Base-by-base conservation (phyloP, 768 basidiomycete genomes). In the Psilocybe azurescens region DNA sequence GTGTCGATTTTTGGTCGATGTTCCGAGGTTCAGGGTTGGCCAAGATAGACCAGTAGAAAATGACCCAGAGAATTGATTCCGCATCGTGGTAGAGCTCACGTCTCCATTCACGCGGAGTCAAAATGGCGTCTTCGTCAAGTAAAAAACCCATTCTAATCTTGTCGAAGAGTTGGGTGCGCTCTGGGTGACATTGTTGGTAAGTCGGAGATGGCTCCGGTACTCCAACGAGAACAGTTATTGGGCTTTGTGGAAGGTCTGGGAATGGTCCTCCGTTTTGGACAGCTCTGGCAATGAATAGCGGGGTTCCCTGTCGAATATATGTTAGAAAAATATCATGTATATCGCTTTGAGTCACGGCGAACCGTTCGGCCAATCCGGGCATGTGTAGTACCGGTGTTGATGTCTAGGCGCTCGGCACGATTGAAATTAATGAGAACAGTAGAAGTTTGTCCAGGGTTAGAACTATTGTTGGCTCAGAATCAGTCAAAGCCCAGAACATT, bases 11-110 rank as follows among this genome's bases (percentile, higher is more conserved):
- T 33, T 8, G 2, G 41, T 11, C 41, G 39, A 24, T 4, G 56
- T 29, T 29, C 28, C 38, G 3, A 24, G 38, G 39, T 18, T 24
- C 30, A n/a, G 57, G 57, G 6, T 58, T 29, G 24, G 29, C 57
- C 3, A n/a, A 9, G 14, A 50, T 4, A 33, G 33, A 13, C 46
- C 46, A 49, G 24, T 49, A 49, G 8, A 49, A 9, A 10, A 49
- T 30, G 18, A 49, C 8, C 44, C 44, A 58, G 32, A 48, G 33
- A 13, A 38, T 32, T 5, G 57, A 48, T 46, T 58, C 57, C 0
- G 57, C 57, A 2, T 58, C 57, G 47, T 58, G 57, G 32, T 58
- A 49, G 28, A 58, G 28, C 32, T 58, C 57, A 38, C 33, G 57
- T 9, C 46, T 5, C 57, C 57, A 58, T 47, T 24, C n/a, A 14